Evolutionary conservation across 306 rosid genomes (phyloP), one percentile per base, ranked within the genome.

Genomic region (Sicyos baderoa): DNA sequence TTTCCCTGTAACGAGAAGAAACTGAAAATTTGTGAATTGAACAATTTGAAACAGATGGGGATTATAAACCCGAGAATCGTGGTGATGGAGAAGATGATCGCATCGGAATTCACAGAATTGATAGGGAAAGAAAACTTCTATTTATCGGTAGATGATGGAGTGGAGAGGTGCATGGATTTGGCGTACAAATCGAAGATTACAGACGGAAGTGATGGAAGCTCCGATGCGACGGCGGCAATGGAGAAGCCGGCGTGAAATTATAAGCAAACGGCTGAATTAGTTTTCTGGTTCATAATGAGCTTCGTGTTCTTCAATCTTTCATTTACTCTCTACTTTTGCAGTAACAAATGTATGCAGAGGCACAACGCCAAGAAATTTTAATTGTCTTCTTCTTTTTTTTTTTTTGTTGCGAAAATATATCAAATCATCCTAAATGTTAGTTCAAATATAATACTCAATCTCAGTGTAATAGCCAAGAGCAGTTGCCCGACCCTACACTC

Each of bases 41-140:
- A 29, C 13, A 19, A 37, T 4, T 4, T 40, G 4, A 27, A 18
- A 19, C 56, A 92, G 96, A 53, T 84, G 80, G 76, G 66, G 15
- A 52, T 93, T 0, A 79, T 90, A 58, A 93, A 93, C 78, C 99
- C 99, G 19, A 90, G 97, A 62, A 0, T 84, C 4, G 85, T 77
- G 57, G 97, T 93, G 25, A 79, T 88, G 93, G 99, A 93, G 81
- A 93, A 86, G 86, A 72, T 93, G 75, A 37, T 82, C 21, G 42
- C 49, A 29, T 88, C 97, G 0, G 56, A 82, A 11, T 82, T 86
- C 76, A 62, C 87, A 25, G 88, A 85, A 48, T 79, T 69, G 57
- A 50, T 90, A 35, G 97, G 97, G 22, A 90, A 80, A 74, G 87
- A 93, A 0, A 59, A 79, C 0, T 70, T 93, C 59, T 82, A 53